Evolutionary conservation across 345 rosid species (phyloP).

Genomic region (Murraya paniculata): DNA sequence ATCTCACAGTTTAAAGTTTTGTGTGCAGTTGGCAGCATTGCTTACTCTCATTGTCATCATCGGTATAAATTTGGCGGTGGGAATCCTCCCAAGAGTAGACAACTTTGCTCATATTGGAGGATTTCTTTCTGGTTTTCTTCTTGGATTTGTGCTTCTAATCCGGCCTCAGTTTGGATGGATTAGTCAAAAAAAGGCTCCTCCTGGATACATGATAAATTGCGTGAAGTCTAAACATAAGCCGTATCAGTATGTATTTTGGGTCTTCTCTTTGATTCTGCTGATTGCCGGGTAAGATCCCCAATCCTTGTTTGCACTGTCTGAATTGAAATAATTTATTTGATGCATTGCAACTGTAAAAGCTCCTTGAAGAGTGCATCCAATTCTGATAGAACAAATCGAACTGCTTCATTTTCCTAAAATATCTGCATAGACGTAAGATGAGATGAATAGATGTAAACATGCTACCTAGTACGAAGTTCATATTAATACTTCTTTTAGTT

Average conservation of each 20-base stretch:
- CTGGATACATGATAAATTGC: constrained; percentile 30
- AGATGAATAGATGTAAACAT: background rate
- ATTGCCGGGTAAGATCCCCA: constrained; percentile 51
- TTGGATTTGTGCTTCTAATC: constrained; percentile 83
- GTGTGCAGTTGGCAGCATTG: constrained; percentile 75
- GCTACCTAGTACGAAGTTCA: background rate
- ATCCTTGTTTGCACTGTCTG: background rate
- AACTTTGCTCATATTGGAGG: constrained; percentile 99
- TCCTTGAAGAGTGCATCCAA: background rate
- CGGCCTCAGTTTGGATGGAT: constrained; percentile 92
- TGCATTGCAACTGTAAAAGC: background rate
- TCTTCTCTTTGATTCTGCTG: constrained; percentile 46
- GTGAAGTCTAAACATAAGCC: constrained; percentile 67
- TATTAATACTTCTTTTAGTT: background rate
- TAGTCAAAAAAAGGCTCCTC: constrained; percentile 53
- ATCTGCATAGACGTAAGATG: background rate
- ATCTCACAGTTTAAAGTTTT: constrained; percentile 23
- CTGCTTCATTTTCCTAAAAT: background rate
- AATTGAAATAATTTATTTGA: background rate
- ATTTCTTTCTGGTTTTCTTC: constrained; percentile 82
- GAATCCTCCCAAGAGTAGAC: constrained; percentile 93
- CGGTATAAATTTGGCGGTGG: constrained; percentile 66
- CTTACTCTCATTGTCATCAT: constrained; percentile 79
- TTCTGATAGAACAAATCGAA: background rate
- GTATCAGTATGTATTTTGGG: constrained; percentile 72